Evolutionary conservation across 108 stramenopile species (phyloP).

Genomic region (Parietichytrium sp.): DNA sequence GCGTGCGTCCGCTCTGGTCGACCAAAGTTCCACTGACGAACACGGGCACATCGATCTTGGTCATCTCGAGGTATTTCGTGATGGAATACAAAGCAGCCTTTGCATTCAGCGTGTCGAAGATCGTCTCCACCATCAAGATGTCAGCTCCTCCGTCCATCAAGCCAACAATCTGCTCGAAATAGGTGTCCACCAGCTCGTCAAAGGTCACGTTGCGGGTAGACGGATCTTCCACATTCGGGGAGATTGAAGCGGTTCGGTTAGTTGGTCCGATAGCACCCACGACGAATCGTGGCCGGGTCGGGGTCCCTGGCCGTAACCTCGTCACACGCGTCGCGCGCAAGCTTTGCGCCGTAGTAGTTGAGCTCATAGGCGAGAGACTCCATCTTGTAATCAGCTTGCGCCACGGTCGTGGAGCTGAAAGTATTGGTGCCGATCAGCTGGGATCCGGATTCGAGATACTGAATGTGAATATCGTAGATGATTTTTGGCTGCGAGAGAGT

Average conservation of each 20-base stretch:
- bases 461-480: conserved; percentile 85
- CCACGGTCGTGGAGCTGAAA: conserved; percentile 94
- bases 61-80: conserved; percentile 83
- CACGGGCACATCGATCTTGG: conserved; percentile 85
- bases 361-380: conserved; percentile 88
- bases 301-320: conserved; percentile 89
- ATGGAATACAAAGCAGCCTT: conserved; percentile 94
- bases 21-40: conserved; percentile 96
- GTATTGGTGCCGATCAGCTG: conserved; percentile 97
- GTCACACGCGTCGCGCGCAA: conserved; percentile 94
- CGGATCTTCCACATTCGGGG: conserved; percentile 92
- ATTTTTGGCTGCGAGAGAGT: conserved; percentile 90
- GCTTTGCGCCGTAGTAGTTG: conserved; percentile 84
- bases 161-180: conserved; percentile 90
- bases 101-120: conserved; percentile 96
- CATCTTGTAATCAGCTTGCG: conserved; percentile 98
- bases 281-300: conserved; percentile 90
- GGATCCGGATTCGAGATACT: conserved; percentile 85
- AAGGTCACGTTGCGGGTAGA: conserved; percentile 90
- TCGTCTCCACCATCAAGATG: conserved; percentile 96
- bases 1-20: conserved; percentile 94
- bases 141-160: conserved; percentile 91
- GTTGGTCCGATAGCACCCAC: conserved; percentile 95
- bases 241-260: conserved; percentile 93
- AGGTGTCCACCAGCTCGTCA: conserved; percentile 94